Evolutionary conservation across 2,329 filamentous ascomycete genomes (phyloP), one percentile per base, ranked within the genome.

Genomic region (Fusarium caatingaense): DNA sequence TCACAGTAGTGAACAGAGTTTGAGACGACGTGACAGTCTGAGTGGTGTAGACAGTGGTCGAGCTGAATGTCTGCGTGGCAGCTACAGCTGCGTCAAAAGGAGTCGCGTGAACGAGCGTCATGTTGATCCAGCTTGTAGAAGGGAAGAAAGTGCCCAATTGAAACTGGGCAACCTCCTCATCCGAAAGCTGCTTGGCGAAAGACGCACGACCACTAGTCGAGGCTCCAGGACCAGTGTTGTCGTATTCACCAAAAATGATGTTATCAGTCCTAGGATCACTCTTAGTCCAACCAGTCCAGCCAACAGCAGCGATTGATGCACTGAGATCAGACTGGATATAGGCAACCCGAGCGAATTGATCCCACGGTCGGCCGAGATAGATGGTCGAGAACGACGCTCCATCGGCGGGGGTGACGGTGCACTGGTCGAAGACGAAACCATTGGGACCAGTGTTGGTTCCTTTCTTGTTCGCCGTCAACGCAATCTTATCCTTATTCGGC

Each of bases 401-500:
- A 12, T 64, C 64, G 23, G 76, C 74, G 3, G 77, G 72, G 8
- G 70, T 68, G 25, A 78, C 61, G n/a, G 72, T 75, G 56, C 77
- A 79, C 58, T 78, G 74, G 10, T 79, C 77, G 55, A 79, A 79
- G 0, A 78, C 77, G 44, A 79, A 79, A 2, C 77, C 78, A 9
- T 69, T 79, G n/a, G 74, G 68, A 0, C 80, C 81, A 0, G 78
- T 78, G 58, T 77, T 79, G 4, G 77, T 79, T 0, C 77, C 69
- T 11, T 82, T 77, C 74, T 83, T 84, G 64, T 76, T 74, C 73
- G 77, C 77, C 1, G 77, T 78, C 20, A 78, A 56, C 5, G 74
- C 71, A n/a, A 77, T 65, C 10, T 71, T 71, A 27, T 78, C 77
- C 12, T 71, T 63, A 56, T 79, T 78, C 3, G 77, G 74, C 5